Evolutionary conservation across 805 yeast genomes (phyloP), one percentile per base, ranked within the genome.

Genomic region (Phaffomyces antillensis): DNA sequence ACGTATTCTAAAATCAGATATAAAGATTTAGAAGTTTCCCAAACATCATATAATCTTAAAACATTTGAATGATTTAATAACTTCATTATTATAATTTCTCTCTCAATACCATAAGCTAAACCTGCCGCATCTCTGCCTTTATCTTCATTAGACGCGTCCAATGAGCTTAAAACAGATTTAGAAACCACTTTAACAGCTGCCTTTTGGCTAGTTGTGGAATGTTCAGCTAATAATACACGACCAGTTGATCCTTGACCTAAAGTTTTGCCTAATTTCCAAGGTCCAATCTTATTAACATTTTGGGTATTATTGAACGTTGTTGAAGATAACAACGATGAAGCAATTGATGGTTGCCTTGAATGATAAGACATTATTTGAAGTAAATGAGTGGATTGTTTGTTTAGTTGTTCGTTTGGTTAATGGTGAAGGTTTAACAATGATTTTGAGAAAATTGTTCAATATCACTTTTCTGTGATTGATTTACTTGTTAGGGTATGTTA

Each of bases 11-110:
- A 66, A 15, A 86, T 88, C 52, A 86, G 63, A 56, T 82, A 86
- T 46, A 93, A 71, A 48, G 91, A 96, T 59, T 87, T 88, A 52
- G 88, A 83, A 52, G 95, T 91, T 65, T 93, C 99, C 98, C 98
- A 93, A 23, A 93, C 99, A 60, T 93, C 99, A 61, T 89, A 93
- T 35, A 93, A 71, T 24, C 93, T 85, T 77, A 93, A 81, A 23
- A 93, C 93, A 59, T 93, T 91, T 12, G 96, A 88, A 64, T 93
- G 98, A 48, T 93, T 86, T 39, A 93, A 78, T 36, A 93, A 73
- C 66, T 93, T 93, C 99, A 91, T 93, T 55, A 93, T 93, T 55
- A 93, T 90, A 51, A 93, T 95, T 62, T 93, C 99, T 53, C 98
- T 77, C 66, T 93, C 99, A 38, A 93, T 91, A 35, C 99, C 99